Base-by-base conservation (phyloP, 2,329 filamentous ascomycete species). In the Ophiostoma ips region DNA sequence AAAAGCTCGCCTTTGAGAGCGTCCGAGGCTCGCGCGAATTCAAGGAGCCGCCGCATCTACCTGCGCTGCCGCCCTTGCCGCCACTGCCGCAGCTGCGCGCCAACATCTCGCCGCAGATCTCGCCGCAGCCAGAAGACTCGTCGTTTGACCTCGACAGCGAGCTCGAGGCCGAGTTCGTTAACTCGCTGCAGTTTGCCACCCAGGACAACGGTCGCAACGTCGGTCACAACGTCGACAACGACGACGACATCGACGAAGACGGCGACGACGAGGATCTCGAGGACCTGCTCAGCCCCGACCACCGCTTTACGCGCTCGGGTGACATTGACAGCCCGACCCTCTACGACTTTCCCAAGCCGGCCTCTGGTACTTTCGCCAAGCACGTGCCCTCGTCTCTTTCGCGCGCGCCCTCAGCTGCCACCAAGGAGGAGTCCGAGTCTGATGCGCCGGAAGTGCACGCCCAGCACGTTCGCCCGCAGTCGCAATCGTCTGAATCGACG, bases 261-360 rank as follows among this genome's bases (percentile, higher is more conserved):
- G 11, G 45, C 10, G 19, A 36, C 4, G 48, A 52, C 36, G 58
- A 65, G 41, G 59, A 62, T 51, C 59, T 63, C n/a, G n/a, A n/a
- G 64, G 35, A 64, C 58, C 64, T 73, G 19, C 66, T 68, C 38
- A 67, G 68, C 54, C 72, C 75, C n/a, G 71, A 72, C 45, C 68
- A 71, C 54, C 64, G 75, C 46, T 77, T 75, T 59, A 68, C 69
- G n/a, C 69, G 76, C 53, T 71, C 72, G 31, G 73, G 65, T 57
- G 73, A 75, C 13, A 61, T 78, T 50, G 76, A 81, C 61, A 80
- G 76, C 60, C 77, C 76, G 53, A 79, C 75, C 31, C 64, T 81
- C 46, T 80, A 81, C 71, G 74, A 78, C 58, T 78, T 76, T 58
- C 71, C 72, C 47, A 43, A 41, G 38, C 8, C 46, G 19, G 21